phyloP scores from a whole-genome alignment of 768 basidiomycete species.

The Favolaschia claudopus region DNA sequence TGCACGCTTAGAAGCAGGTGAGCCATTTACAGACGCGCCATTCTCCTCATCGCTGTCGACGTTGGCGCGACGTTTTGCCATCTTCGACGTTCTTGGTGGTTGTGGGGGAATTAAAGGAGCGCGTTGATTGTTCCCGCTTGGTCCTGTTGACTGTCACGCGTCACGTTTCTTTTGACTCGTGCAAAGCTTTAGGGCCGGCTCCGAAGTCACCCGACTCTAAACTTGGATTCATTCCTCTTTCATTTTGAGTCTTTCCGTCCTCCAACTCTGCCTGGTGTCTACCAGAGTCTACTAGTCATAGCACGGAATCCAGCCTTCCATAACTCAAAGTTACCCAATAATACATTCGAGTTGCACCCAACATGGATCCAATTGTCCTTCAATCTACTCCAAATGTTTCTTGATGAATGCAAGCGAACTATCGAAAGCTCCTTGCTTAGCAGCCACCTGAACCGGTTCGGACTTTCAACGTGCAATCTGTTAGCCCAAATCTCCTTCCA shows the following conservation, averaged over 20 bases:
- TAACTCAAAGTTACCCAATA: too few species aligned
- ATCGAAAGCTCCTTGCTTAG: constrained; percentile 28
- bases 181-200: too few species aligned
- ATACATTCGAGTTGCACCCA: too few species aligned
- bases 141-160: constrained; percentile 45
- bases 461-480: neutral
- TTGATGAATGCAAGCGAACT: constrained; percentile 22
- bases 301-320: too few species aligned
- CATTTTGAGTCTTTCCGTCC: too few species aligned
- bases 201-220: too few species aligned
- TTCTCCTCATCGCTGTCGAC: constrained; percentile 52
- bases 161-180: neutral
- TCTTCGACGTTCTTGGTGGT: too few species aligned
- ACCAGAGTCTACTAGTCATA: too few species aligned
- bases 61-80: constrained; percentile 63
- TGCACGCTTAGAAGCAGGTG: constrained; percentile 52
- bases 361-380: neutral
- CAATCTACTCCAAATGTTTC: constrained; percentile 18
- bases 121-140: constrained; percentile 19
- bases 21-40: constrained; percentile 27
- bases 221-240: too few species aligned
- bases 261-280: too few species aligned
- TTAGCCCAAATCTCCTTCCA: neutral
- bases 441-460: constrained; percentile 26
- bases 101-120: neutral